A percentile compares a stretch with the other conserved stretches of the same genome.
These are phyloP conservation scores for Cryptococcus amylolentus DNA, from an alignment of 1,284 basidiomycete species.

Conservation along the genomic window DNA sequence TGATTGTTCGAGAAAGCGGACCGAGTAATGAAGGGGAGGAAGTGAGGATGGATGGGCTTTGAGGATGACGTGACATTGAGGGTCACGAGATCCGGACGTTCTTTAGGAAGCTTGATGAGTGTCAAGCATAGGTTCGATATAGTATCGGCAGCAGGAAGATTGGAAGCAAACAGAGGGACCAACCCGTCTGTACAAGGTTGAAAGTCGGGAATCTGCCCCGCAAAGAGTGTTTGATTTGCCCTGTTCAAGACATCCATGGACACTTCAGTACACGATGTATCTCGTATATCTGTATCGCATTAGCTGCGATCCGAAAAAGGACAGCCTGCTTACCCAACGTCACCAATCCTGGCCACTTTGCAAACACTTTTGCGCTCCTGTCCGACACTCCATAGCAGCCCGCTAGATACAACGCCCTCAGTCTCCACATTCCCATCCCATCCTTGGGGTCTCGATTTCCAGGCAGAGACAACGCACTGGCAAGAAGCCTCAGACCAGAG, in stretches of 20 bases:
- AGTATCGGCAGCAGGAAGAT: constrained; percentile 14
- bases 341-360: constrained; percentile 37
- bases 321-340: constrained; percentile 27
- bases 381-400: constrained; percentile 25
- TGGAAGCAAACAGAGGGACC: constrained; percentile 21
- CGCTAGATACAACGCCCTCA: constrained; percentile 10
- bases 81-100: not conserved
- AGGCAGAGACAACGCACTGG: constrained; percentile 24
- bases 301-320: not conserved
- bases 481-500: constrained; percentile 29
- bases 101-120: constrained; percentile 16
- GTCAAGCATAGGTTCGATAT: constrained; percentile 27
- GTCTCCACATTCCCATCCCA: constrained; percentile 16
- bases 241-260: constrained; percentile 33
- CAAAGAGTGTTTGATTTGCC: constrained; percentile 17
- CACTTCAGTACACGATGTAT: constrained; percentile 33
- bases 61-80: not conserved
- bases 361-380: constrained; percentile 27
- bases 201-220: constrained; percentile 24
- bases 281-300: constrained; percentile 28
- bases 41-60: not conserved
- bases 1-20: too few species aligned
- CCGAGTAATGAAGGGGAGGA: not conserved
- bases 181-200: constrained; percentile 35
- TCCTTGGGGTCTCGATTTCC: constrained; percentile 50